These are phyloP conservation scores for Pythium chondricola DNA, from an alignment of 352 stramenopile genomes.

Conservation along the genomic window DNA sequence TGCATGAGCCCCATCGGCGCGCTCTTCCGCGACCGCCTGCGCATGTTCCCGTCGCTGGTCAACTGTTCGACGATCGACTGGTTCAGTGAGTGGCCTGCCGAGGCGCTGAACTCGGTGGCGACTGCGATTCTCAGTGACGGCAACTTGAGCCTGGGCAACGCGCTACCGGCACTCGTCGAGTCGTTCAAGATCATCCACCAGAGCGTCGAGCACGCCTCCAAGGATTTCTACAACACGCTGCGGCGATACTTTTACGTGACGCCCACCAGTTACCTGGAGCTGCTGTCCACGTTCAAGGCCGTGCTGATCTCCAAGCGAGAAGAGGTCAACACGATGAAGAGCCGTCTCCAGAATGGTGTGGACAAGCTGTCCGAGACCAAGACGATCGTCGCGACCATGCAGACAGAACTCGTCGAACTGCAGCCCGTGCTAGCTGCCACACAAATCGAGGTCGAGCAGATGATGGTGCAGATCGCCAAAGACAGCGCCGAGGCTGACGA, in stretches of 20 bases:
- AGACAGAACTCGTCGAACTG: constrained; percentile 75
- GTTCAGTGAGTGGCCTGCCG: constrained; percentile 86
- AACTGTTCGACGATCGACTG: constrained; percentile 88
- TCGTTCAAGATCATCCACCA: constrained; percentile 89
- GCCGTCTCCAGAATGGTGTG: constrained; percentile 78
- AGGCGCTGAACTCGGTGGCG: constrained; percentile 78
- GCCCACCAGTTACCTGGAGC: constrained; percentile 89
- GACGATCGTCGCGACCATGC: constrained; percentile 75
- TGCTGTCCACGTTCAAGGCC: constrained; percentile 89
- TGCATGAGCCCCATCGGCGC: constrained; percentile 82
- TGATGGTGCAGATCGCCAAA: constrained; percentile 88
- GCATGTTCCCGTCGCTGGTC: constrained; percentile 86
- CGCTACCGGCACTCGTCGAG: constrained; percentile 55
- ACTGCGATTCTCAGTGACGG: constrained; percentile 81
- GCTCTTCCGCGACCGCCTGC: constrained; percentile 71
- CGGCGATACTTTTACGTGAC: constrained; percentile 92
- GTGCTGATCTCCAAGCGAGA: constrained; percentile 87
- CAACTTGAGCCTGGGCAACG: constrained; percentile 56
- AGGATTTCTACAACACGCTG: constrained; percentile 83
- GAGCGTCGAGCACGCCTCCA: constrained; percentile 78
- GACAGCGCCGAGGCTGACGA: constrained; percentile 88
- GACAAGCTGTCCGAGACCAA: constrained; percentile 85
- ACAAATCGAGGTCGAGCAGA: constrained; percentile 81
- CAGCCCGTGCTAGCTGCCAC: constrained; percentile 73
- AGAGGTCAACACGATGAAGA: constrained; percentile 86